Conservation (phyloP, 306 rosid species). For the Pyrus bretschneideri region DNA sequence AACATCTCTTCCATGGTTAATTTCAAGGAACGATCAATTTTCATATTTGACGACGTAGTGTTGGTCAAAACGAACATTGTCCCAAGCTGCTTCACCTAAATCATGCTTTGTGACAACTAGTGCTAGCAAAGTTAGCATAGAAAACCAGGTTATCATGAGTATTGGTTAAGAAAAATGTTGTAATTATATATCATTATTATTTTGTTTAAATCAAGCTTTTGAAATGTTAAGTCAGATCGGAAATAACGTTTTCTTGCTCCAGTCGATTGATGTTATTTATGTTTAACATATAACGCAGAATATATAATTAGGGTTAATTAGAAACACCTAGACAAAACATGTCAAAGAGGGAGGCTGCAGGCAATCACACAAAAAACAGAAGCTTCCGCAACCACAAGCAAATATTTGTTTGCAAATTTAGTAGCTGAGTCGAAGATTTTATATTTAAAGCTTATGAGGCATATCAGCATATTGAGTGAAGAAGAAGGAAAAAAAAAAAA, state of each 20-base stretch:
- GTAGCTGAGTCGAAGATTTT: no score
- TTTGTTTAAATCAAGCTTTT: neutral
- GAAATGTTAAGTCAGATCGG: neutral
- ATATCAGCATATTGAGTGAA: no score
- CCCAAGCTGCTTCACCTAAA: neutral
- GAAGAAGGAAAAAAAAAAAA: no score
- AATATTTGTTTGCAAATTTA: no score
- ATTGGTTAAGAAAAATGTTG: neutral
- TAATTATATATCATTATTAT: neutral
- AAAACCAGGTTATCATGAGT: neutral
- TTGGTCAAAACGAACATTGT: neutral
- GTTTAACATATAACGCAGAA: neutral
- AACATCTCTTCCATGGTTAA: conserved; percentile 5
- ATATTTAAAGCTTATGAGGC: no score
- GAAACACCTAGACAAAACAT: no score
- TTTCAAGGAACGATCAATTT: neutral
- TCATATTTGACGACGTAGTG: conserved; percentile 1
- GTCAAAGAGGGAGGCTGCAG: no score
- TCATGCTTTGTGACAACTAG: neutral
- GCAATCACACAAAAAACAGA: no score
- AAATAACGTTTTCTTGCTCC: neutral
- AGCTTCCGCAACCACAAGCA: no score
- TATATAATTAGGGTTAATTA: no score
- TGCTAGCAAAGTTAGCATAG: neutral
- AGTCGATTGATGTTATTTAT: neutral